Base-by-base conservation (phyloP, 129 eudicot genomes). In the Helianthus tuberosus region DNA sequence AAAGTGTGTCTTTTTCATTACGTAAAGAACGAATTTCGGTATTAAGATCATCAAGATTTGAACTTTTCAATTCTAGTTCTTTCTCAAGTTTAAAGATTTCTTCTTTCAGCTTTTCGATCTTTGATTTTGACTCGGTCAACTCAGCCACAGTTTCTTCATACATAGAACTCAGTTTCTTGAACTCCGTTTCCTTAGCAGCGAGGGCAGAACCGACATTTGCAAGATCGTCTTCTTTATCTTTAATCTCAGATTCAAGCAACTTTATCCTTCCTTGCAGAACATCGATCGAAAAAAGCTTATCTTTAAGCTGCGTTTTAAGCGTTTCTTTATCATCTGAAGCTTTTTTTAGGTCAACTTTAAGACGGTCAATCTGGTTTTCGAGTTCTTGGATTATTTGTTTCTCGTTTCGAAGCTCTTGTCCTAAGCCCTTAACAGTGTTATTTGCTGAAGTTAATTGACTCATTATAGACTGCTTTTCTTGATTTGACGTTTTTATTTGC, bases 371-470 rank as follows among this genome's bases (percentile, higher is more conserved):
- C 78, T 84, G 75, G 39, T 44, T 64, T 74, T 66, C 66, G 9
- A 86, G 84, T 69, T 83, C 91, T 58, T 88, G 87, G 43, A 84
- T 75, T 20, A 68, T 27, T 57, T 70, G 79, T 73, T 83, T 90
- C 80, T 88, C 89, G 55, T 72, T 82, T 72, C 68, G 87, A 74
- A 94, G 81, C 78, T 88, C 97, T 52, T 75, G 78, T 69, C 85
- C 96, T 5, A 94, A 79, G 32, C 83, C 78, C 0, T 61, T 67
- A 55, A 85, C 74, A 25, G 87, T 88, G 80, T 75, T 51, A 14
- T 90, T 88, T 75, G 97, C 97, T 29, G 85, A 80, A 14, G 83
- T 84, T 58, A 90, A 70, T 71, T 89, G 96, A 65, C 76, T 69
- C 62, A 74, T 60, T 69, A 94, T 52, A 50, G 96, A 75, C 69